Evolutionary conservation across 257 asterid species (phyloP), one percentile per base, ranked within the genome.

Genomic region (Nyctanthes arbortristis): DNA sequence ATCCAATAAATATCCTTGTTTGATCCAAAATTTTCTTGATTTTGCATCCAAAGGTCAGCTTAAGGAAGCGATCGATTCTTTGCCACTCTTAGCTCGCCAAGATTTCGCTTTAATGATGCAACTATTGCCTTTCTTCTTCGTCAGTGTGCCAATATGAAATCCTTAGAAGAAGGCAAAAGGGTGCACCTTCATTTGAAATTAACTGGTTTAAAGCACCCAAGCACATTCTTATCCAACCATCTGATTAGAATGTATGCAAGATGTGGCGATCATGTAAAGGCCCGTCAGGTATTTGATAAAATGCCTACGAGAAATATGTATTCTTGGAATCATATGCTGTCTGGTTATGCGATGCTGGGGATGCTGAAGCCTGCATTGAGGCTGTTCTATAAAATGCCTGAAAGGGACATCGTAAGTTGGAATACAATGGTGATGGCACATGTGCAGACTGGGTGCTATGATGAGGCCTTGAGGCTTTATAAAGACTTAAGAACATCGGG

Each of bases 301-400:
- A 82, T 87, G 96, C 49, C 69, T 4, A 69, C 4, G 2, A 83
- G 84, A 78, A 89, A 87, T 78, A 73, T 91, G 87, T 91, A 85
- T 66, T 88, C 95, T 30, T 91, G 97, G 97, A 91, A 91, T 74
- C 81, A 73, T 69, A 87, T 89, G 97, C 91, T 91, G 7, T 73
- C 91, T 35, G 93, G 96, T 28, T 91, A 87, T 71, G 88, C 90
- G 0, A 81, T 81, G 63, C 65, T 77, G 68, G 90, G 90, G 73
- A 82, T 85, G 90, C 73, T 59, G 36, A 78, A 76, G 78, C 85
- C 90, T 67, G 97, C 93, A 13, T 71, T 74, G 65, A 76, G 78
- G 30, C 52, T 91, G 76, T 91, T 91, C 57, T 90, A 84, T 3
- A 70, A 76, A 78, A 91, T 89, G 97, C 89, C 96, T 1, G 86